phyloP scores from a whole-genome alignment of 495 filamentous ascomycete genomes.

The Sabuloglossum arenarium region DNA sequence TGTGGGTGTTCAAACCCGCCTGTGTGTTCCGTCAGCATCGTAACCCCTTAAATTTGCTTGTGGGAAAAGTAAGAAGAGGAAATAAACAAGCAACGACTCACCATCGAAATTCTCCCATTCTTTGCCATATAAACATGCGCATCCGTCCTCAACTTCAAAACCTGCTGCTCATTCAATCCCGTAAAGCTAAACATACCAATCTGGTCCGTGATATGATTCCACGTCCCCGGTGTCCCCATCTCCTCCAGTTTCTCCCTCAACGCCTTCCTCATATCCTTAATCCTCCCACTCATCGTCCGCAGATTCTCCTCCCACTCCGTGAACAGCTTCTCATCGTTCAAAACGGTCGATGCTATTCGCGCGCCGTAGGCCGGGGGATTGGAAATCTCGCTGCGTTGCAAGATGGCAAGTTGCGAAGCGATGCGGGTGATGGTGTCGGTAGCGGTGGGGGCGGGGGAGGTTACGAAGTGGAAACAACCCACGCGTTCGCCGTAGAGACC shows the following conservation, averaged over 20 bases:
- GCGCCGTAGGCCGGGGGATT: slow-evolving; percentile 44
- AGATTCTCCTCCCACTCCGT: slow-evolving; percentile 90
- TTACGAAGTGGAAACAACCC: slow-evolving; percentile 90
- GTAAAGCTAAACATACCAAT: slow-evolving; percentile 99
- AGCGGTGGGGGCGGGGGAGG: slow-evolving; percentile 46
- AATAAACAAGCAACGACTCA: background rate
- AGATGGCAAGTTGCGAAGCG: slow-evolving; percentile 73
- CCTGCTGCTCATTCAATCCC: slow-evolving; percentile 69
- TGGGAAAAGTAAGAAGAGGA: background rate
- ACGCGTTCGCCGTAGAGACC: slow-evolving; percentile 92
- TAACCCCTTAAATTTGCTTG: no score
- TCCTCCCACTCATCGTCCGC: slow-evolving; percentile 81
- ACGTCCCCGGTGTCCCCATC: slow-evolving; percentile 66
- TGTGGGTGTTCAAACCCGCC: slow-evolving; percentile 80
- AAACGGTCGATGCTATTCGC: slow-evolving; percentile 55
- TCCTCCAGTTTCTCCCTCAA: slow-evolving; percentile 59
- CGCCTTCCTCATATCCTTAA: slow-evolving; percentile 67
- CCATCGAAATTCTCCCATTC: slow-evolving; percentile 87
- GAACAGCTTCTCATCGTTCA: slow-evolving; percentile 71
- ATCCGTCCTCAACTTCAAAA: slow-evolving; percentile 55
- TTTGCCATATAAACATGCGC: slow-evolving; percentile 97
- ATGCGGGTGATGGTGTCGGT: slow-evolving; percentile 40
- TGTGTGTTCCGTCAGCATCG: background rate
- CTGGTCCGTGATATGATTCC: slow-evolving; percentile 95
- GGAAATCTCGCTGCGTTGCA: slow-evolving; percentile 81